Evolutionary conservation across 2,329 filamentous ascomycete genomes (phyloP), one percentile per base, ranked within the genome.

Genomic region (Colletotrichum theobromicola): DNA sequence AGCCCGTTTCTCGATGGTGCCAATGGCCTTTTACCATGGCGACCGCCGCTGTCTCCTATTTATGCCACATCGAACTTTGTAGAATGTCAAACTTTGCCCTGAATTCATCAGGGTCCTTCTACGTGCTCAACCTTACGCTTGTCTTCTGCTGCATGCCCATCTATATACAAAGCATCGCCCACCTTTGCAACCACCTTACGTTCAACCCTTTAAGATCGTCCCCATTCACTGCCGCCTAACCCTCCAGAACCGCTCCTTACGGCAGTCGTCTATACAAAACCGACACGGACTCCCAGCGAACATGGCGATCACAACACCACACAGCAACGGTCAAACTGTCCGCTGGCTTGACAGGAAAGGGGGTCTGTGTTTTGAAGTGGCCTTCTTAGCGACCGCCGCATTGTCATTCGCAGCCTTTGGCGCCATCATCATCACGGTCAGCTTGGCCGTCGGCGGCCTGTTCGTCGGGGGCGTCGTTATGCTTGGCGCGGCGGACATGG

Each of bases 221-320:
- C n/a, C 21, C 6, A 13, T 50, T 4, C n/a, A 21, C 10, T 46
- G 42, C n/a, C 42, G 13, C 7, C 2, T 6, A 13, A 0, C 5
- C 42, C n/a, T 46, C n/a, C 18, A 10, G 42, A 46, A 13, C 42
- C n/a, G 12, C 42, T n/a, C 42, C 18, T n/a, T 10, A 46, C 12
- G 18, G n/a, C 42, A 46, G 42, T 7, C 42, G 7, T 32, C 30
- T 7, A 32, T 7, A 32, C 30, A 32, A 13, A 46, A 50, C 42
- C 6, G 10, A 50, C n/a, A 50, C n/a, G 13, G n/a, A 7, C 42
- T n/a, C 4, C 10, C n/a, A n/a, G n/a, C n/a, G n/a, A 7, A n/a
- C 4, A 50, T 50, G 42, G 21, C 16, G 42, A 50, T 50, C 4
- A 13, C 42, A 50, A 21, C 42, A 50, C 42, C 42, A 50, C 21